Evolutionary conservation across 139 green algal genomes (phyloP), one percentile per base, ranked within the genome.

Genomic region (Dunaliella primolecta): DNA sequence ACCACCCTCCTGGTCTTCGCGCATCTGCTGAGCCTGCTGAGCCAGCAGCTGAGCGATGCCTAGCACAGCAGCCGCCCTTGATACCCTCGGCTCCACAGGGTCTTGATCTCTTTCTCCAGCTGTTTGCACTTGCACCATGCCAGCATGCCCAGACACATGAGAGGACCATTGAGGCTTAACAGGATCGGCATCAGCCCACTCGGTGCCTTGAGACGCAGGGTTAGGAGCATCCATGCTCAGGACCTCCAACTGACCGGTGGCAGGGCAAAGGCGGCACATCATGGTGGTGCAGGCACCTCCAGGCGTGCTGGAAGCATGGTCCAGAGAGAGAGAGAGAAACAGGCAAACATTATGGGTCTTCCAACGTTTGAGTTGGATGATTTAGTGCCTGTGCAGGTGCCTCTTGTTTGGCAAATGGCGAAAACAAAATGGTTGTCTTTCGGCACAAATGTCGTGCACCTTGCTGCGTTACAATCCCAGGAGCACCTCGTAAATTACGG

Each of bases 191-290:
- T 64, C 46, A 64, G 46, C 46, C 46, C 46, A 64, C 46, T 64
- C 7, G 46, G 46, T 25, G 46, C 7, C 15, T 64, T 64, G 46
- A 15, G 46, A 64, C 15, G 75, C 2, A 37, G n/a, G 75, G 75
- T 38, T 80, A 15, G 57, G 32, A 0, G 0, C 37, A 23, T 7
- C 33, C 29, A 27, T n/a, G 36, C 21, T 33, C 77, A 80, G 78
- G 27, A 91, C 46, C 75, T 81, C 32, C 37, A 91, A 20, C 33
- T 35, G 11, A 2, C 88, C 88, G 1, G 75, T 87, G 27, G 38
- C 31, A 0, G 84, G 71, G 80, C 89, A 83, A 21, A 89, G 30
- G 32, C 29, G 80, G 76, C 85, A 89, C 0, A 70, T 36, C 29
- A 91, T 56, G 29, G 86, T 27, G 82, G 0, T 1, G 57, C 57